phyloP scores from a whole-genome alignment of 345 rosid genomes.

The Ceriops tagal region DNA sequence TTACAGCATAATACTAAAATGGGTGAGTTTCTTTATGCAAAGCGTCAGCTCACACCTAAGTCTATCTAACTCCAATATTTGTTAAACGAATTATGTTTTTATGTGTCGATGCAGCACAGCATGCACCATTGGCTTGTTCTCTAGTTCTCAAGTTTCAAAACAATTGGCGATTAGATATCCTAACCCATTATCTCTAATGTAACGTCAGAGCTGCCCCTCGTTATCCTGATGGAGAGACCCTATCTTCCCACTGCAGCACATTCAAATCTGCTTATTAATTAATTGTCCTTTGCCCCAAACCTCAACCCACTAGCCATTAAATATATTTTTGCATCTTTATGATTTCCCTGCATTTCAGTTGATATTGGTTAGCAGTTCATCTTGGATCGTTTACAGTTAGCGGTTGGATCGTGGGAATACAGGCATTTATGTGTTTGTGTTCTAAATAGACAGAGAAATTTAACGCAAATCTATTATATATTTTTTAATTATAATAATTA shows the following conservation, averaged over 20 bases:
- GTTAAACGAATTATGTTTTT: background rate
- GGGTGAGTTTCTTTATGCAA: no score
- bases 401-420: background rate
- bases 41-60: no score
- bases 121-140: background rate
- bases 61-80: background rate
- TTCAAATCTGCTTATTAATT: background rate
- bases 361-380: background rate
- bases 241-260: background rate
- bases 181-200: background rate
- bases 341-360: background rate
- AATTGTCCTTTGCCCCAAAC: background rate
- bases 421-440: no score
- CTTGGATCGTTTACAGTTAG: background rate
- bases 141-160: background rate
- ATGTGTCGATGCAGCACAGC: no score
- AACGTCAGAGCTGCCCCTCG: slow-evolving; percentile 16
- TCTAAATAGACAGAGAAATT: no score
- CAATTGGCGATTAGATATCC: slow-evolving; percentile 10
- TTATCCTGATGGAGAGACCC: background rate
- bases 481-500: no score
- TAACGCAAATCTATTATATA: no score
- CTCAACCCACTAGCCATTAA: background rate
- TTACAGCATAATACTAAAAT: no score
- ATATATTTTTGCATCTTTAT: background rate